phyloP scores from a whole-genome alignment of 148 eudicot species.

The Camellia lanceoleosa region DNA sequence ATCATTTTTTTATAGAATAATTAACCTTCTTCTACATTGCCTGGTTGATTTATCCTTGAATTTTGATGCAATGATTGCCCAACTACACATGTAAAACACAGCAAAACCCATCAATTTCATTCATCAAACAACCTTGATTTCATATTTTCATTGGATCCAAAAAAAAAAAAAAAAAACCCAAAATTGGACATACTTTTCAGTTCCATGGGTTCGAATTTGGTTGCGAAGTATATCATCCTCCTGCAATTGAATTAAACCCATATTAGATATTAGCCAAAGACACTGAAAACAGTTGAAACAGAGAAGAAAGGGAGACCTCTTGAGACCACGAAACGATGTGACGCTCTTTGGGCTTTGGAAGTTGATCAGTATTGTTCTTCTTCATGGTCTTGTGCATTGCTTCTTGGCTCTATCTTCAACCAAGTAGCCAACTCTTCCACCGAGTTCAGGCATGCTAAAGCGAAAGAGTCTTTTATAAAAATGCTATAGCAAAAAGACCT shows the following conservation, averaged over 20 bases:
- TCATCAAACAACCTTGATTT: background rate
- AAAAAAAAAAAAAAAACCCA: slow-evolving; percentile 1
- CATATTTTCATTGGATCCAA: background rate
- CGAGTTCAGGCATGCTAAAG: slow-evolving; percentile 31
- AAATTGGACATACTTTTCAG: slow-evolving; percentile 52
- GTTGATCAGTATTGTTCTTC: slow-evolving; percentile 28
- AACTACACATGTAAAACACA: slow-evolving; percentile 40
- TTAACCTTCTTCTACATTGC: slow-evolving; percentile 94
- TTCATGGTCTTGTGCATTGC: slow-evolving; percentile 37
- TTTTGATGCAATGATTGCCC: slow-evolving; percentile 86
- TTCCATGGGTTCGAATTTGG: slow-evolving; percentile 76
- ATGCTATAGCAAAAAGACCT: slow-evolving; percentile 12
- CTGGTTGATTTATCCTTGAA: slow-evolving; percentile 90
- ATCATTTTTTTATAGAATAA: background rate
- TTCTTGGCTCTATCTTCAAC: slow-evolving; percentile 14
- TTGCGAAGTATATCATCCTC: slow-evolving; percentile 92
- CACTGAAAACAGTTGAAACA: slow-evolving; percentile 10
- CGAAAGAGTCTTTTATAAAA: slow-evolving; percentile 20
- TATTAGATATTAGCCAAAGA: background rate
- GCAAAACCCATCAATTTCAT: slow-evolving; percentile 19
- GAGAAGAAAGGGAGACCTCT: slow-evolving; percentile 44
- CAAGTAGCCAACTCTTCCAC: slow-evolving; percentile 12
- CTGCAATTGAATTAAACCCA: slow-evolving; percentile 40
- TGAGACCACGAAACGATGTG: slow-evolving; percentile 92
- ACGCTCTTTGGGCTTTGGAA: slow-evolving; percentile 58